phyloP scores from a whole-genome alignment of 2,329 filamentous ascomycete species.

The Pezicula rhizophila region DNA sequence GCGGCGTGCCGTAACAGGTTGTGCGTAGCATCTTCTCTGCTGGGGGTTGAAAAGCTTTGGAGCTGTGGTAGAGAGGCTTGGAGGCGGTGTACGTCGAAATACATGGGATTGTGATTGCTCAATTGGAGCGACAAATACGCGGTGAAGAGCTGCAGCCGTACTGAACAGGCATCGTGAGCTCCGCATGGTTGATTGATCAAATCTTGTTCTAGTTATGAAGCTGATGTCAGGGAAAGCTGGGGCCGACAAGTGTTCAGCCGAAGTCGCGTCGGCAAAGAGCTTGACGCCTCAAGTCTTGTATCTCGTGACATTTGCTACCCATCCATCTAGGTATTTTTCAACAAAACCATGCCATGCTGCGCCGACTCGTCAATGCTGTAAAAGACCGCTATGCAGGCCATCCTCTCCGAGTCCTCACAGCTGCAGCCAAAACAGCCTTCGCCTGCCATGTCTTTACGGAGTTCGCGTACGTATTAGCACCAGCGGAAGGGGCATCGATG shows the following conservation, averaged over 20 bases:
- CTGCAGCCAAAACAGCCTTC: constrained; percentile 40
- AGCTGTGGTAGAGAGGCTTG: constrained; percentile 1
- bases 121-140: constrained; percentile 38
- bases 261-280: not conserved
- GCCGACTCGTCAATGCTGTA: constrained; percentile 1
- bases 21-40: constrained; percentile 8
- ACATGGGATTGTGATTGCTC: constrained; percentile 20
- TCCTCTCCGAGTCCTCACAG: constrained; percentile 37
- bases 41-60: not conserved
- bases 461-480: constrained; percentile 55
- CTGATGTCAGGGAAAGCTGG: not conserved
- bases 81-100: constrained; percentile 15
- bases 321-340: not conserved
- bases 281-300: not conserved
- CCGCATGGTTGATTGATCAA: constrained; percentile 13
- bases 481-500: constrained; percentile 75
- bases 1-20: constrained; percentile 17
- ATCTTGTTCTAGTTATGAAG: not conserved
- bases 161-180: constrained; percentile 31
- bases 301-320: not conserved
- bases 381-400: constrained; percentile 14
- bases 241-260: not conserved
- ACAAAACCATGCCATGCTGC: not conserved
- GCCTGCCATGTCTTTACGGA: constrained; percentile 46
- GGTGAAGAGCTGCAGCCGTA: constrained; percentile 39